These are phyloP conservation scores for Elsinoe arachidis DNA, from an alignment of 2,329 filamentous ascomycete genomes.

Conservation along the genomic window DNA sequence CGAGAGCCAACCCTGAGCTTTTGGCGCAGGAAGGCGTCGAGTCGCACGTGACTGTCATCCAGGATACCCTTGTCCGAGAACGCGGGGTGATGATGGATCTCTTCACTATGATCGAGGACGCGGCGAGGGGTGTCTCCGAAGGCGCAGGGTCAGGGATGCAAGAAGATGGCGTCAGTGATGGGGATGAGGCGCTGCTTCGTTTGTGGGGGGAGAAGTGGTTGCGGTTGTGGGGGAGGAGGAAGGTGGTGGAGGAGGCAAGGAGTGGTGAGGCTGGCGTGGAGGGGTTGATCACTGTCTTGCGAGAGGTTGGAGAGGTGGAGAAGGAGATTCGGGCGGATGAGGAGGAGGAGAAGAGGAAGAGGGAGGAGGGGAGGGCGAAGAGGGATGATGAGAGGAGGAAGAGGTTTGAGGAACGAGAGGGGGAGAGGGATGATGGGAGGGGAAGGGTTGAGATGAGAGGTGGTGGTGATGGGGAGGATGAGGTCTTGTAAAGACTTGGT, in stretches of 20 bases:
- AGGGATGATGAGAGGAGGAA: constrained; percentile 9
- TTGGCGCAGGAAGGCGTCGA: constrained; percentile 37
- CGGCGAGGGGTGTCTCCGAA: constrained; percentile 60
- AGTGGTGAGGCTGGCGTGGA: constrained; percentile 48
- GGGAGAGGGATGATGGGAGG: constrained; percentile 8
- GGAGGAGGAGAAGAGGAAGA: constrained; percentile 20
- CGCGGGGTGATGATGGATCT: constrained; percentile 66
- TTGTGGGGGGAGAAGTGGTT: constrained; percentile 83
- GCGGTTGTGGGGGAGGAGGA: constrained; percentile 71
- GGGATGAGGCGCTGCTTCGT: constrained; percentile 57
- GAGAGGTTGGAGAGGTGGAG: constrained; percentile 17
- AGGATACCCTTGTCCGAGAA: constrained; percentile 62
- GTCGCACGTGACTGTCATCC: constrained; percentile 48
- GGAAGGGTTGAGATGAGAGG: constrained; percentile 7
- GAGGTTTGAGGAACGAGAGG: constrained; percentile 10
- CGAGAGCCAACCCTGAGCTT: constrained; percentile 44
- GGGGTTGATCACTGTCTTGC: constrained; percentile 31
- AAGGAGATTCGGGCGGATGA: constrained; percentile 24
- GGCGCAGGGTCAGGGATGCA: constrained; percentile 68
- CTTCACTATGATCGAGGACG: constrained; percentile 73
- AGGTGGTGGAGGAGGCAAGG: constrained; percentile 74
- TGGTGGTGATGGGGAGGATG: constrained; percentile 4
- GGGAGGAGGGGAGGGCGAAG: constrained; percentile 9
- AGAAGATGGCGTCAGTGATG: constrained; percentile 52
- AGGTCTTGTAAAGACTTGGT: neutral